A percentile compares a stretch with the other conserved stretches of the same genome.
Conservation (phyloP, 805 yeast species). For the Pichia scutulata region DNA sequence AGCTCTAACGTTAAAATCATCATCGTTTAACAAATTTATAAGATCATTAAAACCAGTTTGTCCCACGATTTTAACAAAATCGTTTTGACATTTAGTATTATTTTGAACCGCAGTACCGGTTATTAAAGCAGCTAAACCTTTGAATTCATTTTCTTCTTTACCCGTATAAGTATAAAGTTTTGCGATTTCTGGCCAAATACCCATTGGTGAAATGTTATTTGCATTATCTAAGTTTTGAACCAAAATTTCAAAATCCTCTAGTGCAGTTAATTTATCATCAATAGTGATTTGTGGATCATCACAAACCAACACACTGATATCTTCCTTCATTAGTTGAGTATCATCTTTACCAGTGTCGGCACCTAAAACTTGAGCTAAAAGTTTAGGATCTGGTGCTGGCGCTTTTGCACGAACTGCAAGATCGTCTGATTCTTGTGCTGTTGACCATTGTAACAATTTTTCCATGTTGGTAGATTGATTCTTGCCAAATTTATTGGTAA, state of each 20-base stretch:
- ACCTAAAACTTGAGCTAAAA: conserved; percentile 71
- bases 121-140: conserved; percentile 40
- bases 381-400: conserved; percentile 73
- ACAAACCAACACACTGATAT: conserved; percentile 51
- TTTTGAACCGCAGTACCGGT: conserved; percentile 92
- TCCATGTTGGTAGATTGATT: conserved; percentile 49
- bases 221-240: conserved; percentile 94
- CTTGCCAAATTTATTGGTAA: not conserved
- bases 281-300: conserved; percentile 42
- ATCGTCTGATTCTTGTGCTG: conserved; percentile 68
- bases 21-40: conserved; percentile 27
- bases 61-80: conserved; percentile 43
- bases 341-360: conserved; percentile 60
- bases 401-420: conserved; percentile 54
- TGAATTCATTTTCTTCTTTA: conserved; percentile 37
- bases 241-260: conserved; percentile 89
- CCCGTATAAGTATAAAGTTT: conserved; percentile 52
- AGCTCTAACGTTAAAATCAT: conserved; percentile 32
- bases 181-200: conserved; percentile 50
- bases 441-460: conserved; percentile 86
- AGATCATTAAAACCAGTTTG: conserved; percentile 38
- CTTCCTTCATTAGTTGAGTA: conserved; percentile 76
- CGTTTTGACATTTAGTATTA: conserved; percentile 67
- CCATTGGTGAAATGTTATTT: conserved; percentile 76
- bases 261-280: conserved; percentile 64